Conservation (phyloP, 345 rosid species). For the Hibiscus syriacus region DNA sequence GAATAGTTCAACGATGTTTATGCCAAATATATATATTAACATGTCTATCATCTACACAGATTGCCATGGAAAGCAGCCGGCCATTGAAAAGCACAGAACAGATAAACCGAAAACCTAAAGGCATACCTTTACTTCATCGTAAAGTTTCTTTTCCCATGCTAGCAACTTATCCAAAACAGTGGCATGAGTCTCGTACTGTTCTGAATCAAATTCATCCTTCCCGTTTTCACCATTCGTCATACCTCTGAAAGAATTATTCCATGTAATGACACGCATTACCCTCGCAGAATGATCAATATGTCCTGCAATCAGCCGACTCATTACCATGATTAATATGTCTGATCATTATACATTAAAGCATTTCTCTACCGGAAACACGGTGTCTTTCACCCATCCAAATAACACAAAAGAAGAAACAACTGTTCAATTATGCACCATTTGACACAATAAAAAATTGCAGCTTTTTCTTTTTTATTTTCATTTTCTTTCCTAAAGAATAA, state of each 20-base stretch:
- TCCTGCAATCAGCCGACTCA: slow-evolving; percentile 32
- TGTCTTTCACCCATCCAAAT: background rate
- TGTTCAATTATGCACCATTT: background rate
- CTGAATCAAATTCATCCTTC: slow-evolving; percentile 59
- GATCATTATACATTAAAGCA: too few relatives aligned
- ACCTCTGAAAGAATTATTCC: slow-evolving; percentile 81
- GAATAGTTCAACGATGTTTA: background rate
- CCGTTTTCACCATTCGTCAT: slow-evolving; percentile 49
- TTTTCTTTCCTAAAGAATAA: slow-evolving; percentile 17
- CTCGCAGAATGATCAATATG: slow-evolving; percentile 88
- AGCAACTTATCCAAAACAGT: slow-evolving; percentile 86
- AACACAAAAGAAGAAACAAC: background rate
- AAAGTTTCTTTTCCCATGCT: slow-evolving; percentile 98
- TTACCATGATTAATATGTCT: background rate
- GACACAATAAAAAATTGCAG: background rate
- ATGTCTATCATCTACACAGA: background rate
- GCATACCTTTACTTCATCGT: slow-evolving; percentile 93
- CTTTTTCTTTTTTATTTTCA: background rate
- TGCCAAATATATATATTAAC: too few relatives aligned
- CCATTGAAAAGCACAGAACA: background rate
- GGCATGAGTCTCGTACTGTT: slow-evolving; percentile 84
- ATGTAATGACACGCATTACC: slow-evolving; percentile 92
- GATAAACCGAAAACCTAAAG: background rate
- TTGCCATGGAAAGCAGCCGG: background rate
- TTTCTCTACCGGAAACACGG: too few relatives aligned